A percentile compares a stretch with the other conserved stretches of the same genome.
These are phyloP conservation scores for Pseudonectria buxi DNA, from an alignment of 2,329 filamentous ascomycete genomes.

Conservation along the genomic window DNA sequence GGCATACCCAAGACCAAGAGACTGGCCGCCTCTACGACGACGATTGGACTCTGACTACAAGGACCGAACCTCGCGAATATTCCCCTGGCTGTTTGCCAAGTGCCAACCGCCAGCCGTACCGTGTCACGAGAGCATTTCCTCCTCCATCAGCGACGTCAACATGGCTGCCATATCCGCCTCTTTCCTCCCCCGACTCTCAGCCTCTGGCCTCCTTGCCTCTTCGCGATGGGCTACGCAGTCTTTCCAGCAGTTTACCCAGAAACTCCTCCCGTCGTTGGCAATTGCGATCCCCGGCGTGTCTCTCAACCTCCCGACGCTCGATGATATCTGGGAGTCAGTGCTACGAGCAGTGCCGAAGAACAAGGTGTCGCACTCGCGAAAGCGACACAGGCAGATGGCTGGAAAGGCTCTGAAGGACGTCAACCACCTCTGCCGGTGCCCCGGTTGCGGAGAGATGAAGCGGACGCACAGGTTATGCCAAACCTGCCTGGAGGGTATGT, in stretches of 20 bases:
- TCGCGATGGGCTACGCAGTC: constrained; percentile 38
- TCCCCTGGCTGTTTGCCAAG: too few species aligned
- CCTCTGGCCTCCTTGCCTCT: constrained; percentile 33
- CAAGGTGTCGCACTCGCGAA: constrained; percentile 96
- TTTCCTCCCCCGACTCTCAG: constrained; percentile 50
- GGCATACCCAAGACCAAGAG: too few species aligned
- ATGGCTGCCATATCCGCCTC: constrained; percentile 41
- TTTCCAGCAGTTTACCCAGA: constrained; percentile 38
- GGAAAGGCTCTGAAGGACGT: constrained; percentile 93
- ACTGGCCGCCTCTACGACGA: too few species aligned
- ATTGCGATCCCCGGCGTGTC: constrained; percentile 57
- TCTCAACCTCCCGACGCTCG: constrained; percentile 49
- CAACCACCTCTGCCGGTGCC: constrained; percentile 78
- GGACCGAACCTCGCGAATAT: too few species aligned
- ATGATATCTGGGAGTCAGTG: constrained; percentile 86
- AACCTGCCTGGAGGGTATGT: constrained; percentile 75
- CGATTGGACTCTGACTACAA: too few species aligned
- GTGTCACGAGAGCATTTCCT: constrained; percentile 7
- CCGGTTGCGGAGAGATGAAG: constrained; percentile 81
- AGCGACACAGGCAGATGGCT: constrained; percentile 86
- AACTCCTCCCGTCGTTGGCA: constrained; percentile 47
- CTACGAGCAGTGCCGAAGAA: constrained; percentile 94
- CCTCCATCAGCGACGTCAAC: constrained; percentile 14
- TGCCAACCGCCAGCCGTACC: constrained; percentile 4
- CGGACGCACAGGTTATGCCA: constrained; percentile 84